phyloP scores from a whole-genome alignment of 148 eudicot genomes.

The Fagopyrum esculentum region DNA sequence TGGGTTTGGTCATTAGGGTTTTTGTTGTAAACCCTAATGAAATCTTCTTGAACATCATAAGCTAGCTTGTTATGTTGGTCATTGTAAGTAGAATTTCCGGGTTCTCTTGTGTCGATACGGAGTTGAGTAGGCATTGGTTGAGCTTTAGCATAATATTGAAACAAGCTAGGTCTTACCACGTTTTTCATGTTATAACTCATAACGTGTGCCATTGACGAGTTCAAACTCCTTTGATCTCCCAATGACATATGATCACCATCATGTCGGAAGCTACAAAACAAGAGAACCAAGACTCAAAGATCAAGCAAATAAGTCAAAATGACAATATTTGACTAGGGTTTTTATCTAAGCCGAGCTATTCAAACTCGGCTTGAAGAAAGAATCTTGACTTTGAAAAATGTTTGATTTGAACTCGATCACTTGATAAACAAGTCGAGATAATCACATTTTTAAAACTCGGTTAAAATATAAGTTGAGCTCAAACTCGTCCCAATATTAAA shows the following conservation, averaged over 20 bases:
- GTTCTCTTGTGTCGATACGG: background rate
- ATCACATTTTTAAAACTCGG: no score
- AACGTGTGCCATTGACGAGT: background rate
- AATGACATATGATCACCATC: background rate
- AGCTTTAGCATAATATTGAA: background rate
- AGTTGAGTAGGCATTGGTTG: background rate
- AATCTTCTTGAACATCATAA: background rate
- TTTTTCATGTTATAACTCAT: background rate
- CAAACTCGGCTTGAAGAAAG: no score
- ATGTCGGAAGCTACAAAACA: background rate
- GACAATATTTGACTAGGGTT: no score
- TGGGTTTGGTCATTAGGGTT: background rate
- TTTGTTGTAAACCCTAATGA: background rate
- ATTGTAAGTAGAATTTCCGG: background rate
- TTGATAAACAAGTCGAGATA: no score
- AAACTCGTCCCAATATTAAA: no score
- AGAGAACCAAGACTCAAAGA: background rate
- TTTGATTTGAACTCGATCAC: no score
- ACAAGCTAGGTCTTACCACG: background rate
- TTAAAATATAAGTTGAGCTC: no score
- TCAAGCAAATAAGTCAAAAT: background rate
- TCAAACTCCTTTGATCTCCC: background rate
- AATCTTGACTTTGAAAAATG: no score
- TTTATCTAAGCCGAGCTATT: no score
- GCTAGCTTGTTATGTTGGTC: background rate